Conservation (phyloP, 768 basidiomycete genomes). For the Macrolepiota albuminosa region DNA sequence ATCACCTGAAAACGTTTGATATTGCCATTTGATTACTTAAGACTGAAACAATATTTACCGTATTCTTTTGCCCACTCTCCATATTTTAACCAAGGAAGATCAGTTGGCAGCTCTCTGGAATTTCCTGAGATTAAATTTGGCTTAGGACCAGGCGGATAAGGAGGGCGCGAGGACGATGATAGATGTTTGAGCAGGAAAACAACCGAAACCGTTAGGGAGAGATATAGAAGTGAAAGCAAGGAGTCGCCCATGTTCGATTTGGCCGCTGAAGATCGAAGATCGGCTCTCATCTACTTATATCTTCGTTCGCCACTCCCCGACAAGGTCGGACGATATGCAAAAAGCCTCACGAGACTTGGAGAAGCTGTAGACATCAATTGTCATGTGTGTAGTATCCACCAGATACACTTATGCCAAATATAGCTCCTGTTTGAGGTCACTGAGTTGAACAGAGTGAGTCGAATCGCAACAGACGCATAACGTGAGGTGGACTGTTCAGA, state of each 20-base stretch:
- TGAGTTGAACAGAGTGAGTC: too few relatives aligned
- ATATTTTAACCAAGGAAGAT: neutral
- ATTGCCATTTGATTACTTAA: neutral
- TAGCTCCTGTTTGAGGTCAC: too few relatives aligned
- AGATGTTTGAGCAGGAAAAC: neutral
- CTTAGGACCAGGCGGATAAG: neutral
- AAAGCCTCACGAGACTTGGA: too few relatives aligned
- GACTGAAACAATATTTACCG: neutral
- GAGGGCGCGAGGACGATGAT: neutral
- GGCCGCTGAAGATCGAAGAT: neutral
- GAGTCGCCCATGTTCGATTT: neutral
- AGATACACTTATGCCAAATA: too few relatives aligned
- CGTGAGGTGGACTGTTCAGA: too few relatives aligned
- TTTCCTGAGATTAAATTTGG: neutral
- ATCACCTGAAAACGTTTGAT: neutral
- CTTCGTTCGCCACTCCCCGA: too few relatives aligned
- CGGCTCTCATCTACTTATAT: too few relatives aligned
- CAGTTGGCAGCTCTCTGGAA: neutral
- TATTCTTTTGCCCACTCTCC: conserved; percentile 3
- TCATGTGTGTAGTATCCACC: too few relatives aligned
- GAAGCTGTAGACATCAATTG: too few relatives aligned
- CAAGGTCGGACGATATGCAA: too few relatives aligned
- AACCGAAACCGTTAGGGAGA: neutral
- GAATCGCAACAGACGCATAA: too few relatives aligned
- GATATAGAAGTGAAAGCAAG: neutral